Conservation (phyloP, 352 stramenopile species). For the Chrysophaeum taylorii region DNA sequence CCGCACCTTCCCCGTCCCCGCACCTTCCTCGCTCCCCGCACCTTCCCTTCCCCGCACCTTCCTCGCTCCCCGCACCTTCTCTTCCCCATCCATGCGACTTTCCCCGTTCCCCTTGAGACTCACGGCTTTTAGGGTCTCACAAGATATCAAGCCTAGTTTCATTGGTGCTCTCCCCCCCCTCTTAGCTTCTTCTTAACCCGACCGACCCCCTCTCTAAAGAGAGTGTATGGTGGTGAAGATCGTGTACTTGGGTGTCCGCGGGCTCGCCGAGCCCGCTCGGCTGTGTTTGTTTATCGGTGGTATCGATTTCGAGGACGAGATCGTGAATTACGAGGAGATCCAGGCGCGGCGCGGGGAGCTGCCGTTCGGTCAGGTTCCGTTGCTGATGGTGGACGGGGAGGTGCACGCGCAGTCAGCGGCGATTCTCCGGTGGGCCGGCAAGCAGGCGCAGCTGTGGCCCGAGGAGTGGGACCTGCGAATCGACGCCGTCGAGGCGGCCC, state of each 20-base stretch:
- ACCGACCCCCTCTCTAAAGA: no score
- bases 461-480: conserved; percentile 42
- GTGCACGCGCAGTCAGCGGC: conserved; percentile 41
- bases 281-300: conserved; percentile 47
- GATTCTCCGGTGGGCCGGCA: conserved; percentile 53
- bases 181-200: no score
- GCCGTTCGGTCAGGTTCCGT: conserved; percentile 9
- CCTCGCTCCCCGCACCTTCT: no score
- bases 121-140: no score
- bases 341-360: conserved; percentile 45
- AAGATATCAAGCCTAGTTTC: no score
- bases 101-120: no score
- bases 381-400: conserved; percentile 35
- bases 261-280: conserved; percentile 50
- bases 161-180: no score
- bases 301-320: conserved; percentile 52
- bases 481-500: conserved; percentile 22
- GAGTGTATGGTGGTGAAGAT: no score
- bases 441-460: conserved; percentile 51
- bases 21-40: no score
- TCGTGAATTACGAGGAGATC: conserved; percentile 43
- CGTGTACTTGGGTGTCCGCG: conserved; percentile 53
- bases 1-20: no score
- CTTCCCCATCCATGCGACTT: no score
- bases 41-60: no score